A percentile compares a stretch with the other conserved stretches of the same genome.
Evolutionary conservation across 768 basidiomycete genomes (phyloP).

Genomic region (Pulveroboletus sp.): DNA sequence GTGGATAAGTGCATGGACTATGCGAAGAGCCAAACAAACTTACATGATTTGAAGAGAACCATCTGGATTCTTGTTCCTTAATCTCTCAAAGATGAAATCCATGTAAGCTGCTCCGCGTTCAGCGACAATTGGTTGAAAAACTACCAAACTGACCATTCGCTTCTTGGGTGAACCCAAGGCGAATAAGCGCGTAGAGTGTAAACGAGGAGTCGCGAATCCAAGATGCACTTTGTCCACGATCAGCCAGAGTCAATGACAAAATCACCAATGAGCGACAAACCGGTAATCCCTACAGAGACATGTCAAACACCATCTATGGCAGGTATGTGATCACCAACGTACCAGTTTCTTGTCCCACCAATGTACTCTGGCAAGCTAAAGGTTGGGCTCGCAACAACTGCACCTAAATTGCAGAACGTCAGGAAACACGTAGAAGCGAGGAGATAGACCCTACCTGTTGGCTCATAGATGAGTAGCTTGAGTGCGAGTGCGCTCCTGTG

Average conservation of each 20-base stretch:
- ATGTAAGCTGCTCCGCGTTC: slow-evolving; percentile 59
- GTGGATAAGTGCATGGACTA: not conserved
- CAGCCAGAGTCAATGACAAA: not conserved
- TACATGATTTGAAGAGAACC: slow-evolving; percentile 94
- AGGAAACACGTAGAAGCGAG: not conserved
- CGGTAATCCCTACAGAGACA: slow-evolving; percentile 56
- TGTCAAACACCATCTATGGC: not conserved
- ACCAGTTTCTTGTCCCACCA: slow-evolving; percentile 90
- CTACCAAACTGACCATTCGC: slow-evolving; percentile 61
- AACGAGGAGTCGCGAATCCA: slow-evolving; percentile 98
- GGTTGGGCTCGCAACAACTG: slow-evolving; percentile 92
- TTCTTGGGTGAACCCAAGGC: slow-evolving; percentile 92
- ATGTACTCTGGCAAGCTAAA: slow-evolving; percentile 93
- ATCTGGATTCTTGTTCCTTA: slow-evolving; percentile 82
- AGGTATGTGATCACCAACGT: slow-evolving; percentile 14
- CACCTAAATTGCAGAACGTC: slow-evolving; percentile 45
- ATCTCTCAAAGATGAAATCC: slow-evolving; percentile 85
- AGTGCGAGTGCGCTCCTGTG: slow-evolving; percentile 90
- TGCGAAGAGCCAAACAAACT: not conserved
- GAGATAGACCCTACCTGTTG: slow-evolving; percentile 54
- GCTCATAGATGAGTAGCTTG: slow-evolving; percentile 91
- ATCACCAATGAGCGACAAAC: slow-evolving; percentile 24
- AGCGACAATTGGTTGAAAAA: not conserved
- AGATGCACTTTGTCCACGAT: slow-evolving; percentile 49
- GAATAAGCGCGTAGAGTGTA: slow-evolving; percentile 90